Evolutionary conservation across 305 asterid genomes (phyloP).

Genomic region (Fraxinus xanthoxyloides): DNA sequence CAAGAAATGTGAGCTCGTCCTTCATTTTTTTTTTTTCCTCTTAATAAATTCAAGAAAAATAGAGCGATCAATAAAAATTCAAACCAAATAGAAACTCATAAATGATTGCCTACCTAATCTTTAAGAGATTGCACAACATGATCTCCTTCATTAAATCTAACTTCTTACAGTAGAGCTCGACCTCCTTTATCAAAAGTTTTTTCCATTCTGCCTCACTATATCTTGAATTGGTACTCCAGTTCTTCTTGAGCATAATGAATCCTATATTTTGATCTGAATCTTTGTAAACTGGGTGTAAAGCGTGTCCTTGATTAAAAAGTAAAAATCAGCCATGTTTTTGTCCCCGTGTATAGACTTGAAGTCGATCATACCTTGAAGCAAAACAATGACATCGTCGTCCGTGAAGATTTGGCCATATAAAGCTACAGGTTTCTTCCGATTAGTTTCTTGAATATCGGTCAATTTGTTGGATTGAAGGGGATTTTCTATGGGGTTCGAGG

Average conservation of each 20-base stretch:
- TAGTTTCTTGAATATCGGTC: no score
- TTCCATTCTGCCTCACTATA: not conserved
- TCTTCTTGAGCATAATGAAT: no score
- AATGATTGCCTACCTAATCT: no score
- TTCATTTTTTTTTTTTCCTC: no score
- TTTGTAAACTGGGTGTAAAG: conserved; percentile 11
- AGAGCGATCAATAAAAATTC: no score
- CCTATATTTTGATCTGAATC: not conserved
- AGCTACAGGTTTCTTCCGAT: no score
- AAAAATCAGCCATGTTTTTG: conserved; percentile 29
- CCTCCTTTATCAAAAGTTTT: not conserved
- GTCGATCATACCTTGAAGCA: conserved; percentile 23
- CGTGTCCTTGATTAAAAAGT: conserved; percentile 19
- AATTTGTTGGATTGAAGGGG: no score
- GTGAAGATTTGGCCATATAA: not conserved
- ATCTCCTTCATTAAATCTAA: not conserved
- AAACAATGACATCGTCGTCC: conserved; percentile 23
- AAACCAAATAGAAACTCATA: no score
- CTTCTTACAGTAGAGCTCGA: not conserved
- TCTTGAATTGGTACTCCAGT: not conserved
- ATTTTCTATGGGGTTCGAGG: no score
- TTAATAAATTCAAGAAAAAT: no score
- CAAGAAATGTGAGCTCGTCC: no score
- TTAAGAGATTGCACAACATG: no score
- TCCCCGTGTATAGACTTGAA: conserved; percentile 28